phyloP scores from a whole-genome alignment of 805 yeast genomes.

The Clavispora vitiphila region DNA sequence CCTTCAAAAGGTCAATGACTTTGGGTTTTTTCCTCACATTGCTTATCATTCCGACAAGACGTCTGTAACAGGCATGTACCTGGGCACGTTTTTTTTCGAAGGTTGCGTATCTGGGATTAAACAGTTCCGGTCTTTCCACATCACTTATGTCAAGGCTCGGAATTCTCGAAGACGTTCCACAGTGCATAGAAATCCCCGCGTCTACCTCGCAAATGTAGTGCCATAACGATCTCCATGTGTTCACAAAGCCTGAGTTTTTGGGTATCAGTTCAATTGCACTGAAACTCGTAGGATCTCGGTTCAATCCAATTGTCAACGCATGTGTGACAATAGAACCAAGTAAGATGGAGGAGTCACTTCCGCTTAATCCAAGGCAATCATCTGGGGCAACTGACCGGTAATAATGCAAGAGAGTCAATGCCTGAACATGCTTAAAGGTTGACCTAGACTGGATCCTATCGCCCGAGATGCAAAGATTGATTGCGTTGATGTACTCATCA shows the following conservation, averaged over 20 bases:
- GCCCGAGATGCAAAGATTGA: constrained; percentile 32
- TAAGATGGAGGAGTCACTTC: constrained; percentile 34
- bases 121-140: constrained; percentile 23
- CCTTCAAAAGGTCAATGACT: constrained; percentile 30
- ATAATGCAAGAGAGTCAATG: constrained; percentile 27
- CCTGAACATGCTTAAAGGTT: constrained; percentile 32
- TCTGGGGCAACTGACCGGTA: constrained; percentile 36
- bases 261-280: constrained; percentile 25
- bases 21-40: constrained; percentile 27
- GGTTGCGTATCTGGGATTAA: constrained; percentile 1
- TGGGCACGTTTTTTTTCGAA: constrained; percentile 12
- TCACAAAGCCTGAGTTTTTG: constrained; percentile 21
- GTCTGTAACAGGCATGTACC: constrained; percentile 26
- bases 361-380: constrained; percentile 38
- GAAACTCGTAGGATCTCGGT: constrained; percentile 35
- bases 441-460: constrained; percentile 25
- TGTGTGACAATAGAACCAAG: constrained; percentile 34
- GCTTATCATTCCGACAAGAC: constrained; percentile 21
- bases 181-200: constrained; percentile 27
- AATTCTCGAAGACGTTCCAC: constrained; percentile 28
- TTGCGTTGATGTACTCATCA: constrained; percentile 24
- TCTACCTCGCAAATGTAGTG: constrained; percentile 24
- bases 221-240: constrained; percentile 38
- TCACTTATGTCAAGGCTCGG: constrained; percentile 27
- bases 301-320: constrained; percentile 36